Evolutionary conservation across 2,329 filamentous ascomycete genomes (phyloP).

Genomic region (Fusarium tricinctum): DNA sequence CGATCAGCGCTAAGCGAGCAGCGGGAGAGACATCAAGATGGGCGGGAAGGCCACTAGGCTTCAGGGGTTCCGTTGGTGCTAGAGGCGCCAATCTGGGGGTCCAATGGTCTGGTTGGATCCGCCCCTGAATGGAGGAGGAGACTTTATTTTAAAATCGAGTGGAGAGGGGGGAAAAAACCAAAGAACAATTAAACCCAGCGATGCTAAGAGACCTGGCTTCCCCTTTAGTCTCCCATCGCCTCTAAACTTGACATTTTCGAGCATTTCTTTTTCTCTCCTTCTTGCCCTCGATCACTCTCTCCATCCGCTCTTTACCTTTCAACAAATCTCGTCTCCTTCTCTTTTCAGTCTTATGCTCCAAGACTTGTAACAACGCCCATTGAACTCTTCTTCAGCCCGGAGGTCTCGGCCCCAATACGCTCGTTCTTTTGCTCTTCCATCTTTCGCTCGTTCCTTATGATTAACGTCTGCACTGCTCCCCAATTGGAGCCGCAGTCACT

Average conservation of each 20-base stretch:
- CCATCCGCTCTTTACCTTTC: conserved; percentile 24
- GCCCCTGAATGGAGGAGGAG: conserved; percentile 49
- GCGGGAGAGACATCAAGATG: conserved; percentile 44
- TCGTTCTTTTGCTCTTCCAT: conserved; percentile 46
- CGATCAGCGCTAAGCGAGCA: conserved; percentile 51
- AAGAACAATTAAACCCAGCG: conserved; percentile 50
- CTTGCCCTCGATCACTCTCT: conserved; percentile 25
- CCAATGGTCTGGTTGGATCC: conserved; percentile 46
- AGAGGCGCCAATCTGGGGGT: conserved; percentile 52
- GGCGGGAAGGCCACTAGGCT: conserved; percentile 48
- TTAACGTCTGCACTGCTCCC: conserved; percentile 49
- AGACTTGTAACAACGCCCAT: conserved; percentile 24
- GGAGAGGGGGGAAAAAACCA: conserved; percentile 41
- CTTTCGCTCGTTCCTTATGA: conserved; percentile 51
- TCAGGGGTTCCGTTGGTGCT: conserved; percentile 48
- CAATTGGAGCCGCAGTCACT: conserved; percentile 46
- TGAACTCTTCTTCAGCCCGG: conserved; percentile 20
- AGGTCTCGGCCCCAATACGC: conserved; percentile 51
- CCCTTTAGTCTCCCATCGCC: conserved; percentile 41
- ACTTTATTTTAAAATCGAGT: conserved; percentile 50
- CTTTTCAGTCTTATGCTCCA: conserved; percentile 15
- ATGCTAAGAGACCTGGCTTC: conserved; percentile 40
- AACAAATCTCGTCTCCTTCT: conserved; percentile 3
- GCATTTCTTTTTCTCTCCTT: conserved; percentile 27
- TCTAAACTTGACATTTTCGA: conserved; percentile 34